Percentiles rank a stretch among this genome's conserved stretches.
These are phyloP conservation scores for Sclerotinia sclerotiorum DNA, from an alignment of 2,329 filamentous ascomycete genomes.

Conservation along the genomic window DNA sequence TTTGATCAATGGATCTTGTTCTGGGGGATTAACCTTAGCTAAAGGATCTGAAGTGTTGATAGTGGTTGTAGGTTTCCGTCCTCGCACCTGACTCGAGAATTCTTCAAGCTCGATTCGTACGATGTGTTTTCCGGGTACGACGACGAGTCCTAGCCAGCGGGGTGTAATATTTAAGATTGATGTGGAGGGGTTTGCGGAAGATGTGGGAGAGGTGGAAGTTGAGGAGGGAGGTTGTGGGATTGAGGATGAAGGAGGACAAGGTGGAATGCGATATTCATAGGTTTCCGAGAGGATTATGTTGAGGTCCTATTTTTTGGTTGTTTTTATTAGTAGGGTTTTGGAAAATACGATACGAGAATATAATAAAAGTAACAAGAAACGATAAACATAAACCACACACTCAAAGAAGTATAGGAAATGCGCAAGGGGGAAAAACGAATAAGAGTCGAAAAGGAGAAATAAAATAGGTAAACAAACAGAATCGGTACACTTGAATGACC, in stretches of 20 bases:
- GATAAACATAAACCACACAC: background rate
- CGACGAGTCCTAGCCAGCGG: slow-evolving; percentile 83
- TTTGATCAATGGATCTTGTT: background rate
- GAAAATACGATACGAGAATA: too few relatives aligned
- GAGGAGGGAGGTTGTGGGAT: slow-evolving; percentile 58
- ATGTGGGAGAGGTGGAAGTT: background rate
- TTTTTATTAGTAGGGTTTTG: background rate
- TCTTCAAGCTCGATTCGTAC: slow-evolving; percentile 87
- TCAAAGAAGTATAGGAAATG: background rate
- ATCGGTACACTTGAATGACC: slow-evolving; percentile 93
- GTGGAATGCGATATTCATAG: slow-evolving; percentile 84
- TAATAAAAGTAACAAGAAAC: too few relatives aligned
- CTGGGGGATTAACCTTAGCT: too few relatives aligned
- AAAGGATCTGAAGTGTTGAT: background rate
- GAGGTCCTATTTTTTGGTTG: slow-evolving; percentile 59
- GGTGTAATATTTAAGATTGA: slow-evolving; percentile 57
- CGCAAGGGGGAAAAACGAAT: slow-evolving; percentile 1
- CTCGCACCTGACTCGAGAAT: slow-evolving; percentile 50
- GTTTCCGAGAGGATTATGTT: slow-evolving; percentile 86
- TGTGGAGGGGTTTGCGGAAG: slow-evolving; percentile 24
- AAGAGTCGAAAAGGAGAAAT: slow-evolving; percentile 4
- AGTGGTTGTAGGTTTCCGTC: background rate
- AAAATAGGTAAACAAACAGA: slow-evolving; percentile 55
- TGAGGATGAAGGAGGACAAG: slow-evolving; percentile 40
- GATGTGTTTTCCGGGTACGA: slow-evolving; percentile 84